phyloP scores from a whole-genome alignment of 2,329 filamentous ascomycete species.

The Aureobasidium sp. region DNA sequence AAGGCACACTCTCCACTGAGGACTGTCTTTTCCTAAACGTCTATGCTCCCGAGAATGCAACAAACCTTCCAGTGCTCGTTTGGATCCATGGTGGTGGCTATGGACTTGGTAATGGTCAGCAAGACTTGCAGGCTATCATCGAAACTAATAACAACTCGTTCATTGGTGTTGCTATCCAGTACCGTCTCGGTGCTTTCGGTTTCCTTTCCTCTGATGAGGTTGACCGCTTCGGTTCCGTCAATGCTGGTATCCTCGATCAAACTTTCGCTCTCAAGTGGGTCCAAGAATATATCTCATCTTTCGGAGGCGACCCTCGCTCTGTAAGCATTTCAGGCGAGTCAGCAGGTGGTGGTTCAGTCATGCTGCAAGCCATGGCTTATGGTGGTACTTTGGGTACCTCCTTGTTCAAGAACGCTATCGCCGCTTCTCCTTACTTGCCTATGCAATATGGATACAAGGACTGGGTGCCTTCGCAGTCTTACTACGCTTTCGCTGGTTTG shows the following conservation, averaged over 20 bases:
- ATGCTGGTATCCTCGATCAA: constrained; percentile 40
- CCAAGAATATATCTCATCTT: constrained; percentile 37
- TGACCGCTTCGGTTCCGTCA: constrained; percentile 26
- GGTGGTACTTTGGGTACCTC: constrained; percentile 16
- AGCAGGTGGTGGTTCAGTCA: constrained; percentile 31
- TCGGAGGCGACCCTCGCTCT: constrained; percentile 37
- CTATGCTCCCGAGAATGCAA: constrained; percentile 27
- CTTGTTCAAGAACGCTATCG: constrained; percentile 25
- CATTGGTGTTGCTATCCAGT: constrained; percentile 21
- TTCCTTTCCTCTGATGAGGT: constrained; percentile 34
- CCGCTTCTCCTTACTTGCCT: constrained; percentile 44
- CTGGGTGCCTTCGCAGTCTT: constrained; percentile 36
- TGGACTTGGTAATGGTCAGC: constrained; percentile 27
- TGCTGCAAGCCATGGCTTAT: constrained; percentile 29
- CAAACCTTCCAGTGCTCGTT: constrained; percentile 35
- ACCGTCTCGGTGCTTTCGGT: constrained; percentile 36
- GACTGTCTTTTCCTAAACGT: constrained; percentile 57
- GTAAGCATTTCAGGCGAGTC: constrained; percentile 35
- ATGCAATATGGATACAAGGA: constrained; percentile 44
- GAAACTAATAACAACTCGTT: constrained; percentile 37
- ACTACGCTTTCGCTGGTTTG: constrained; percentile 36
- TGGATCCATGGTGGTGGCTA: constrained; percentile 39
- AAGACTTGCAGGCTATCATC: constrained; percentile 35
- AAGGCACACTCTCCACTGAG: constrained; percentile 30
- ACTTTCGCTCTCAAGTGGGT: constrained; percentile 44